These are phyloP conservation scores for Davidsoniella virescens DNA, from an alignment of 2,329 filamentous ascomycete genomes.

Conservation along the genomic window DNA sequence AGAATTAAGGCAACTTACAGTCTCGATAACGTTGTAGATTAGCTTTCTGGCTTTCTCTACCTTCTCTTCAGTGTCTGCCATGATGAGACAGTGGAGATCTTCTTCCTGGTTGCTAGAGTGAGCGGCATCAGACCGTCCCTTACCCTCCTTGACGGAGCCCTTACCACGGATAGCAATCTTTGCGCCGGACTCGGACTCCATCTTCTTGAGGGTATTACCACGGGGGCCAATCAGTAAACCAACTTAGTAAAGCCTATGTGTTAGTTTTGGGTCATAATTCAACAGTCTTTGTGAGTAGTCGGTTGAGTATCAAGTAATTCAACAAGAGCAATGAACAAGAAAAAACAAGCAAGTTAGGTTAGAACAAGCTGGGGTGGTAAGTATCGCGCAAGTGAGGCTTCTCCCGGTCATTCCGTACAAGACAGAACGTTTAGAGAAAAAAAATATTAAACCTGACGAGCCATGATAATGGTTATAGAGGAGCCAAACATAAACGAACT, in stretches of 20 bases:
- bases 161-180: constrained; percentile 99
- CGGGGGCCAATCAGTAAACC: constrained; percentile 99
- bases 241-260: constrained; percentile 90
- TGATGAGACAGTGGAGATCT: constrained; percentile 96
- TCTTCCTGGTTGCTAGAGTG: constrained; percentile 99
- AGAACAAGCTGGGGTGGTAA: constrained; percentile 20
- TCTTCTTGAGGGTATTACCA: constrained; percentile 99
- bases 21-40: constrained; percentile 98
- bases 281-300: not conserved
- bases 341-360: constrained; percentile 21
- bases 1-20: constrained; percentile 41
- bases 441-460: too few relatives aligned
- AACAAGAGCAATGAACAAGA: not conserved
- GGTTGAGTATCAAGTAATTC: not conserved
- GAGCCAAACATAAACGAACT: constrained; percentile 18
- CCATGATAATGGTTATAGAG: not conserved
- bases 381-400: constrained; percentile 6
- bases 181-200: constrained; percentile 92
- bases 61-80: constrained; percentile 99
- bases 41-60: constrained; percentile 98
- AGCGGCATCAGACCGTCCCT: constrained; percentile 94
- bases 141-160: constrained; percentile 98
- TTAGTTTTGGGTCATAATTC: constrained; percentile 47
- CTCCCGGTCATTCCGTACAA: too few relatives aligned
- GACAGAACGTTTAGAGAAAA: too few relatives aligned